phyloP scores from a whole-genome alignment of 1,284 basidiomycete species.

The Cystobasidiaceae sp. region DNA sequence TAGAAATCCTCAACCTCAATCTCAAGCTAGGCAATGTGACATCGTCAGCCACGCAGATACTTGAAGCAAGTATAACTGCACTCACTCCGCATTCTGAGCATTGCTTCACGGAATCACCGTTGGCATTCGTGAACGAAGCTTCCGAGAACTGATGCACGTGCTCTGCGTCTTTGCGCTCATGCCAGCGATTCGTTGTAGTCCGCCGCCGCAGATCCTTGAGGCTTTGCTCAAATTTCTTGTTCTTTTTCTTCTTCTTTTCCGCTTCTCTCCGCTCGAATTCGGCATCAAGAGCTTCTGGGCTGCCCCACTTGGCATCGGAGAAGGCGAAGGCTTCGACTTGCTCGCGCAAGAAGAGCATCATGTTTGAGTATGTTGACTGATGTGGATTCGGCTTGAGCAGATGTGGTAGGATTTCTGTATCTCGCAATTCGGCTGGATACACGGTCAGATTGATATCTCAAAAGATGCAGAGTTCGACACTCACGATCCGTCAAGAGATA shows the following conservation, averaged over 20 bases:
- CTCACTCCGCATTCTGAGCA: constrained; percentile 77
- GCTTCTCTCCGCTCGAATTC: constrained; percentile 75
- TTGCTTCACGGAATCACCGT: constrained; percentile 59
- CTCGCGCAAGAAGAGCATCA: constrained; percentile 95
- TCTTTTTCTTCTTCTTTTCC: constrained; percentile 88
- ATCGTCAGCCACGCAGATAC: no score
- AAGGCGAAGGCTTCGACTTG: constrained; percentile 97
- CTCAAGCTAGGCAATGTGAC: constrained; percentile 13
- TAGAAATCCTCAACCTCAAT: constrained; percentile 29
- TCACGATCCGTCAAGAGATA: constrained; percentile 54
- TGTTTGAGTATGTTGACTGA: constrained; percentile 92
- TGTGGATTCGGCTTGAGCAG: constrained; percentile 94
- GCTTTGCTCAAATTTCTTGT: constrained; percentile 85
- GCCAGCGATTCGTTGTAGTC: constrained; percentile 85
- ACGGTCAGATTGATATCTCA: no score
- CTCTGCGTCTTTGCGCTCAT: constrained; percentile 74
- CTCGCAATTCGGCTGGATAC: constrained; percentile 83
- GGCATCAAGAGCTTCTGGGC: constrained; percentile 78
- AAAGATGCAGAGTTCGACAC: no score
- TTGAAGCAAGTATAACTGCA: no score
- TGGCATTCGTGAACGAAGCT: constrained; percentile 50
- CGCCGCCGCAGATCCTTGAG: constrained; percentile 72
- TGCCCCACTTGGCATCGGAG: constrained; percentile 82
- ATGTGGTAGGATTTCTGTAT: constrained; percentile 87
- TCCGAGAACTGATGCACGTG: constrained; percentile 78